phyloP scores from a whole-genome alignment of 208 protist species.

The Acanthamoeba sp. region DNA sequence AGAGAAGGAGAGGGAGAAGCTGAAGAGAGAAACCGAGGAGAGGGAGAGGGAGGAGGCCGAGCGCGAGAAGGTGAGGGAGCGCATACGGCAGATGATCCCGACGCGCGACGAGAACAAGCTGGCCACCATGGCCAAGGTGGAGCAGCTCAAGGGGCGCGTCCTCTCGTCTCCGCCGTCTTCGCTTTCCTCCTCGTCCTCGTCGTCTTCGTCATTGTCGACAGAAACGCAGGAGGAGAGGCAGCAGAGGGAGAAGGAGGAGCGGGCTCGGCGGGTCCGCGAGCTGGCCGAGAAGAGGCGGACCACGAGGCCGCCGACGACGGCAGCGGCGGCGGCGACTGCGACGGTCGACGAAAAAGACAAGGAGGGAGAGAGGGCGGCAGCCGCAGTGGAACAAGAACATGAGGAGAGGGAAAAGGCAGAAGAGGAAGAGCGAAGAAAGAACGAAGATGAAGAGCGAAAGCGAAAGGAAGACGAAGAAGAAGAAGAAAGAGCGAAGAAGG shows the following conservation, averaged over 20 bases:
- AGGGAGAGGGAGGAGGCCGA: not conserved
- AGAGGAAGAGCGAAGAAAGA: not conserved
- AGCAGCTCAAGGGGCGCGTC: not conserved
- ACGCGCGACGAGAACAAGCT: not conserved
- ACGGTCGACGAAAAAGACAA: not conserved
- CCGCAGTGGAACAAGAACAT: not conserved
- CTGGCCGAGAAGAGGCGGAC: not conserved
- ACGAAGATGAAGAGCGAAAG: not conserved
- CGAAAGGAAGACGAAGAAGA: not conserved
- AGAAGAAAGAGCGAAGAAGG: not conserved
- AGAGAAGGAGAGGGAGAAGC: not conserved
- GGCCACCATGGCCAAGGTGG: not conserved
- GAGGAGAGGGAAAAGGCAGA: not conserved
- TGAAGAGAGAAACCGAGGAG: not conserved
- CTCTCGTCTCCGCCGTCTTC: not conserved
- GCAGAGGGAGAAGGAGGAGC: conserved; percentile 18
- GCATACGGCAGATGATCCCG: not conserved
- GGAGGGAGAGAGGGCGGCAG: not conserved
- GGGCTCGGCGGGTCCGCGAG: not conserved
- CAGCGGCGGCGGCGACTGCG: too few species aligned
- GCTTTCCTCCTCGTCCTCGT: not conserved
- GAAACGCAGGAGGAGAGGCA: not conserved
- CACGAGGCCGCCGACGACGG: too few species aligned
- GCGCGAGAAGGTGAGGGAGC: conserved; percentile 14
- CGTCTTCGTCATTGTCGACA: not conserved